Evolutionary conservation across 2,329 filamentous ascomycete genomes (phyloP).

Genomic region (Orbilia oligospora): DNA sequence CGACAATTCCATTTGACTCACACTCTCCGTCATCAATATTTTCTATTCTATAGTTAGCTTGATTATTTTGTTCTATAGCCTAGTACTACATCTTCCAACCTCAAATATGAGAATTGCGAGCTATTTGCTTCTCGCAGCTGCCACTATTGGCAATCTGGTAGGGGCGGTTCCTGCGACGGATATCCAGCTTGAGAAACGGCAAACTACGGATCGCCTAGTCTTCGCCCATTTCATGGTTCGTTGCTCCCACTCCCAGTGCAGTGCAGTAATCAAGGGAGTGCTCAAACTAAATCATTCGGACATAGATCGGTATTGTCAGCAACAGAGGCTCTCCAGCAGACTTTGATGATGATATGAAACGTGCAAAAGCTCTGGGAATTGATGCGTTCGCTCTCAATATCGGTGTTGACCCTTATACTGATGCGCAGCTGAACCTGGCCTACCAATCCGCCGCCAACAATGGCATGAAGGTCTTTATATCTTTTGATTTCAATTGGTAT

Average conservation of each 20-base stretch:
- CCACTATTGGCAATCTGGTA: background rate
- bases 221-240: constrained; percentile 62
- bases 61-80: too few relatives aligned
- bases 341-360: constrained; percentile 65
- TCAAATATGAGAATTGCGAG: constrained; percentile 1
- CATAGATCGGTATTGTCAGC: constrained; percentile 64
- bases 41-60: too few relatives aligned
- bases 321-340: constrained; percentile 63
- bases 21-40: too few relatives aligned
- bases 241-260: background rate
- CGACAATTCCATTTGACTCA: too few relatives aligned
- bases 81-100: background rate
- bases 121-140: background rate
- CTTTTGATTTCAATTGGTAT: constrained; percentile 65
- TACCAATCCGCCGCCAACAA: constrained; percentile 65
- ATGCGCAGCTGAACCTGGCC: constrained; percentile 65
- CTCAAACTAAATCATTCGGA: background rate
- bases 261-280: too few relatives aligned
- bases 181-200: background rate
- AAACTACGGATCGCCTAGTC: constrained; percentile 26
- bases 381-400: constrained; percentile 67
- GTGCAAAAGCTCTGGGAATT: constrained; percentile 66
- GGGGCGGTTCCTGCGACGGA: background rate
- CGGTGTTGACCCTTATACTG: constrained; percentile 65
- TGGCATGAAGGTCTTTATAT: constrained; percentile 65